phyloP scores from a whole-genome alignment of 495 filamentous ascomycete genomes.

The Penicillium longicatenatum region DNA sequence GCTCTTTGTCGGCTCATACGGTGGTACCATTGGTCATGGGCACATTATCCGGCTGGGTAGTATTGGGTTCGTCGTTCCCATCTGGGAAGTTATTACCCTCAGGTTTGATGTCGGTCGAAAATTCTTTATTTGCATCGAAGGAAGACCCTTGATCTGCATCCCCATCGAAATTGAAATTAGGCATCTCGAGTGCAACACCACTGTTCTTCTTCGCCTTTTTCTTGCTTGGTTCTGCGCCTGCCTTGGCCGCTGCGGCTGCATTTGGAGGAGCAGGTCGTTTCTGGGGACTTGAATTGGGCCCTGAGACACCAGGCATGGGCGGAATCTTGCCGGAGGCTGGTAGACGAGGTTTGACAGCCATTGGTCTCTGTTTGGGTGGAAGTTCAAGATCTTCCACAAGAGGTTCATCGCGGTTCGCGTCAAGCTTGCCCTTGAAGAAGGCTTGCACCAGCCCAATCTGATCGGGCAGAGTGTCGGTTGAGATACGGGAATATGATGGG shows the following conservation, averaged over 20 bases:
- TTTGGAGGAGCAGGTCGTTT: slow-evolving; percentile 68
- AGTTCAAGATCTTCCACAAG: slow-evolving; percentile 94
- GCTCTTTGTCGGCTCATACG: slow-evolving; percentile 12
- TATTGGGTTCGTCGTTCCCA: slow-evolving; percentile 13
- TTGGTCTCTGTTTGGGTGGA: slow-evolving; percentile 88
- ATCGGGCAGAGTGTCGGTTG: slow-evolving; percentile 68
- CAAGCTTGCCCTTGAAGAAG: slow-evolving; percentile 87
- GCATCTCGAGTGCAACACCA: slow-evolving; percentile 33
- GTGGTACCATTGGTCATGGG: slow-evolving; percentile 41
- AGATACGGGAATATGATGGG: slow-evolving; percentile 75
- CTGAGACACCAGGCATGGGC: slow-evolving; percentile 32
- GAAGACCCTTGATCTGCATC: slow-evolving; percentile 28
- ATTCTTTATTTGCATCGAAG: slow-evolving; percentile 25
- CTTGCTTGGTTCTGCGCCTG: slow-evolving; percentile 43
- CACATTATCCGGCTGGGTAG: slow-evolving; percentile 10
- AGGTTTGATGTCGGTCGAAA: slow-evolving; percentile 20
- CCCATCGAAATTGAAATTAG: slow-evolving; percentile 34
- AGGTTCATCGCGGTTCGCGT: slow-evolving; percentile 76
- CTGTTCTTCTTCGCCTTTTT: slow-evolving; percentile 53
- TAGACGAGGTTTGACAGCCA: slow-evolving; percentile 68
- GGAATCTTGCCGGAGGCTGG: slow-evolving; percentile 92
- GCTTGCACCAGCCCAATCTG: slow-evolving; percentile 85
- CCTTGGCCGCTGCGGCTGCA: slow-evolving; percentile 25
- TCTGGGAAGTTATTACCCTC: slow-evolving; percentile 22
- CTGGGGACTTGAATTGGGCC: slow-evolving; percentile 63